A percentile compares a stretch with the other conserved stretches of the same genome.
These are phyloP conservation scores for Cordyceps javanica DNA, from an alignment of 2,329 filamentous ascomycete species.

Conservation along the genomic window DNA sequence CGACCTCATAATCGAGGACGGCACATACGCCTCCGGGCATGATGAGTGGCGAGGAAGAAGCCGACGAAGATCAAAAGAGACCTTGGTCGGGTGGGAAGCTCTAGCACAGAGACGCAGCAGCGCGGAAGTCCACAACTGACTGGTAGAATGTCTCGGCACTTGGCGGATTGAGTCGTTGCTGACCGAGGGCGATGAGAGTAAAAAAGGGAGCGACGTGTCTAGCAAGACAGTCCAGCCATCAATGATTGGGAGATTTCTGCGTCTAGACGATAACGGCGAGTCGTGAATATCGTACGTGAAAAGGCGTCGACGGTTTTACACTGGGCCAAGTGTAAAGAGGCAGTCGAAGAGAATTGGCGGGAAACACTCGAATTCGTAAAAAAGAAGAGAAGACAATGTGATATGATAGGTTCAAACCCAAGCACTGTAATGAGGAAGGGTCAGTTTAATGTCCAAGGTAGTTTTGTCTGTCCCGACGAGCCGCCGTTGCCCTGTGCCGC, in stretches of 20 bases:
- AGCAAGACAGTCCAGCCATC: slow-evolving; percentile 28
- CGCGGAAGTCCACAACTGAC: background rate
- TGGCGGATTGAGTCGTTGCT: background rate
- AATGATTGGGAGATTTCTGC: slow-evolving; percentile 17
- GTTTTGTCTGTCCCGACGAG: too few species aligned
- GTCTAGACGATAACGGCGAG: background rate
- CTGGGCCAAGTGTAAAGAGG: background rate
- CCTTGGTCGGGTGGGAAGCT: slow-evolving; percentile 30
- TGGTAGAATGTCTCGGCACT: slow-evolving; percentile 4
- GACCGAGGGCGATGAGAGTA: background rate
- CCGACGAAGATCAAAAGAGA: slow-evolving; percentile 36
- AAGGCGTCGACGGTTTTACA: background rate
- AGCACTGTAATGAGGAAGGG: background rate
- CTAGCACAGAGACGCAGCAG: slow-evolving; percentile 15
- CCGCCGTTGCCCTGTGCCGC: background rate
- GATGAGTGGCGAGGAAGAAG: slow-evolving; percentile 31
- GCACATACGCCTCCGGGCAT: slow-evolving; percentile 82
- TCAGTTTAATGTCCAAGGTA: background rate
- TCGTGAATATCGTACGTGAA: background rate
- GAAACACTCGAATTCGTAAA: background rate
- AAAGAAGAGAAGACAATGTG: background rate
- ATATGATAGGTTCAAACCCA: background rate
- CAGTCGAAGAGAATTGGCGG: background rate
- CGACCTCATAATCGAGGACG: slow-evolving; percentile 94
- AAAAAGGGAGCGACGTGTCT: slow-evolving; percentile 14